Conservation (phyloP, 768 basidiomycete species). For the Hericium erinaceus region DNA sequence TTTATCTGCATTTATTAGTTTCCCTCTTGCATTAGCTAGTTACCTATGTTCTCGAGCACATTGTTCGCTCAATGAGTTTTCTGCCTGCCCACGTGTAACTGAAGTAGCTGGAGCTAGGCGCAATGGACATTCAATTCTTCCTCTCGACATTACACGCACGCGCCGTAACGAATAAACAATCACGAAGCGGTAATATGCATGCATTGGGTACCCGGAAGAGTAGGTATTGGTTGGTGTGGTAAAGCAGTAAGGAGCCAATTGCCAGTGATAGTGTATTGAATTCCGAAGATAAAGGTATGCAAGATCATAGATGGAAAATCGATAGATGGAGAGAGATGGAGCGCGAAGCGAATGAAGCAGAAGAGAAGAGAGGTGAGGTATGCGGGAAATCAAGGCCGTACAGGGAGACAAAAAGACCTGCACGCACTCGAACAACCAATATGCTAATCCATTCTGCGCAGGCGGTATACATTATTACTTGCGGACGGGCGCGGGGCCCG, state of each 20-base stretch:
- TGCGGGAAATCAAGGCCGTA: no score
- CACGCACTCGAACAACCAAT: no score
- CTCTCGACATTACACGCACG: background rate
- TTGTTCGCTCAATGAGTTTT: no score
- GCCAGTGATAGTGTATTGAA: background rate
- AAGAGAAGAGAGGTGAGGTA: no score
- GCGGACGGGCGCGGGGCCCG: no score
- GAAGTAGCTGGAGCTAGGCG: background rate
- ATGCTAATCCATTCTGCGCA: no score
- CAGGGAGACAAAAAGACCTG: no score
- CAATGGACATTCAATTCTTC: background rate
- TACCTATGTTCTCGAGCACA: no score
- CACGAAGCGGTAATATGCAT: background rate
- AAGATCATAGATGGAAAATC: background rate
- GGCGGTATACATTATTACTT: no score
- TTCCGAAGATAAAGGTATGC: background rate
- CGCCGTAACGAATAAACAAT: background rate
- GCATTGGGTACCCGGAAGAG: background rate
- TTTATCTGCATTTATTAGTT: no score
- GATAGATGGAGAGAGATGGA: background rate
- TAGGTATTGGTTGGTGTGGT: background rate
- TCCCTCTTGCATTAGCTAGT: no score
- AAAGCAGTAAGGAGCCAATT: background rate
- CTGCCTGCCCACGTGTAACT: background rate
- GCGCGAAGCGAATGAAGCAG: background rate